These are phyloP conservation scores for Cystobasidium ongulense DNA, from an alignment of 768 basidiomycete genomes.

Conservation along the genomic window DNA sequence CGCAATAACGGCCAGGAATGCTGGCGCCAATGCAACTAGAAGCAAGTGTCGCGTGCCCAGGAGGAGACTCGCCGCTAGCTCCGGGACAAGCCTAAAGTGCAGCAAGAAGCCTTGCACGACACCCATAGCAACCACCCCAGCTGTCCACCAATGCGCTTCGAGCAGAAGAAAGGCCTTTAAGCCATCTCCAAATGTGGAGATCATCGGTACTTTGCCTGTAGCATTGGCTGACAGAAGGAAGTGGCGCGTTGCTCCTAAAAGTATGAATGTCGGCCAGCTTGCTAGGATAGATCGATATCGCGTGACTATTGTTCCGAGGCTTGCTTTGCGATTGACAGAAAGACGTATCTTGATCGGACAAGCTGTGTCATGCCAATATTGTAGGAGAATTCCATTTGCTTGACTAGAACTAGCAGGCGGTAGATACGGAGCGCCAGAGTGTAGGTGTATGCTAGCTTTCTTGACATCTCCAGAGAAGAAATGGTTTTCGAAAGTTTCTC, in stretches of 20 bases:
- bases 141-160: neutral
- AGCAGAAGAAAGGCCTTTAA: neutral
- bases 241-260: constrained; percentile 33
- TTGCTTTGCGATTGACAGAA: constrained; percentile 60
- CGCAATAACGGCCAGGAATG: neutral
- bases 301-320: constrained; percentile 61
- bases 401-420: neutral
- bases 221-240: neutral
- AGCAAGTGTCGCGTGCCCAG: neutral
- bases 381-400: neutral
- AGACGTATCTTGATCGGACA: neutral
- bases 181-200: constrained; percentile 45
- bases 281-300: constrained; percentile 67
- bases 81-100: neutral
- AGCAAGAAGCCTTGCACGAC: neutral
- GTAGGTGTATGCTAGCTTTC: constrained; percentile 21
- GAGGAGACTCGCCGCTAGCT: neutral
- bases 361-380: constrained; percentile 14
- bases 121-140: neutral
- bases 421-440: constrained; percentile 22
- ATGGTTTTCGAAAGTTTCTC: neutral
- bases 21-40: neutral
- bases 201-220: neutral
- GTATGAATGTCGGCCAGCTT: constrained; percentile 53
- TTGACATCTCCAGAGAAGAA: constrained; percentile 14